Evolutionary conservation across 805 yeast genomes (phyloP).

Genomic region (Candida rishiriensis): DNA sequence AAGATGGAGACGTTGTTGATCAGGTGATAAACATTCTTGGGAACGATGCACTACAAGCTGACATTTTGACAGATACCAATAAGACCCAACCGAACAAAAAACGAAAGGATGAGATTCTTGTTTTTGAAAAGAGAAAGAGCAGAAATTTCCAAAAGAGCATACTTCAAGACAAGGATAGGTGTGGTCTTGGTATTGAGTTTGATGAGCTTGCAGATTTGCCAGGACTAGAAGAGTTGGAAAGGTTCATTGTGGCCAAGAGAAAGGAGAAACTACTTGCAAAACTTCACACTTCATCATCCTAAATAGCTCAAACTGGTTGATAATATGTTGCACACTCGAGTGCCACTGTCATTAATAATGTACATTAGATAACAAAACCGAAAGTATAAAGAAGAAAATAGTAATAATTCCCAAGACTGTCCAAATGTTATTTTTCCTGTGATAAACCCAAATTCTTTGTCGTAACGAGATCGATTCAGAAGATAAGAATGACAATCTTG

Average conservation of each 20-base stretch:
- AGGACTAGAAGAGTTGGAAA: conserved; percentile 35
- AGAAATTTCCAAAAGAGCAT: conserved; percentile 15
- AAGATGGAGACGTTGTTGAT: conserved; percentile 7
- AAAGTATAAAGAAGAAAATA: conserved; percentile 29
- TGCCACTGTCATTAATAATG: conserved; percentile 18
- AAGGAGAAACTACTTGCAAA: conserved; percentile 40
- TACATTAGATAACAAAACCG: conserved; percentile 23
- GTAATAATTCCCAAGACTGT: background rate
- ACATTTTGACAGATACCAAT: conserved; percentile 5
- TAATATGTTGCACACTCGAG: too few relatives aligned
- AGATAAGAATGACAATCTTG: conserved; percentile 17
- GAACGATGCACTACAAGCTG: conserved; percentile 5
- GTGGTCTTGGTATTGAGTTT: conserved; percentile 2
- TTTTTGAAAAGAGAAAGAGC: conserved; percentile 27
- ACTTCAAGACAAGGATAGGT: background rate
- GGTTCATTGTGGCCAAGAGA: conserved; percentile 41
- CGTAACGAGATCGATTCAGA: conserved; percentile 8
- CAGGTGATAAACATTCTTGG: conserved; percentile 14
- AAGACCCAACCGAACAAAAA: conserved; percentile 12
- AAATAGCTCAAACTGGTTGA: too few relatives aligned
- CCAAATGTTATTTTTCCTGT: too few relatives aligned
- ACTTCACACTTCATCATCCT: conserved; percentile 7
- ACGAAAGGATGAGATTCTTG: conserved; percentile 14
- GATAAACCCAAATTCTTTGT: too few relatives aligned
- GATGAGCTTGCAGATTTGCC: conserved; percentile 31